Conservation (phyloP, 2,329 filamentous ascomycete species). For the Tetracladium maxilliforme region DNA sequence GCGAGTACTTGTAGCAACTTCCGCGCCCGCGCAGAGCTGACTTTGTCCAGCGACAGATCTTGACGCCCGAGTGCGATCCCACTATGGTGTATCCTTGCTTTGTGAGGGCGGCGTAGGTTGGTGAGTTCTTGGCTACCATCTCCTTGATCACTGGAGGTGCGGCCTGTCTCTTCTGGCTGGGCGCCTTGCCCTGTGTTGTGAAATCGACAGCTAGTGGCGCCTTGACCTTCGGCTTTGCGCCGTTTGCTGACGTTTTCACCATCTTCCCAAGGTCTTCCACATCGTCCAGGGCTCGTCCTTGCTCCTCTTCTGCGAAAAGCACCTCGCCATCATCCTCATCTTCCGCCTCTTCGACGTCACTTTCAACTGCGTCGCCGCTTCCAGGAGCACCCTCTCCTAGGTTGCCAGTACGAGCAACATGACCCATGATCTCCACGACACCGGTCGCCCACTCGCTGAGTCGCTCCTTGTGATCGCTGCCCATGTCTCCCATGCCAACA, state of each 20-base stretch:
- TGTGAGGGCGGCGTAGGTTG: conserved; percentile 76
- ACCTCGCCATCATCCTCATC: conserved; percentile 38
- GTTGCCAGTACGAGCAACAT: conserved; percentile 42
- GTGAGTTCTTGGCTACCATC: conserved; percentile 87
- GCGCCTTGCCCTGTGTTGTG: conserved; percentile 49
- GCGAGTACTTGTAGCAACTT: conserved; percentile 94
- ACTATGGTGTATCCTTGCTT: conserved; percentile 96
- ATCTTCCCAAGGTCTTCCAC: conserved; percentile 70
- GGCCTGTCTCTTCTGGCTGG: conserved; percentile 23
- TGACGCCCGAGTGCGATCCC: conserved; percentile 88
- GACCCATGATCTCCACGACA: conserved; percentile 53
- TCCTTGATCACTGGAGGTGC: conserved; percentile 49
- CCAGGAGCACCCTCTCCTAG: conserved; percentile 55
- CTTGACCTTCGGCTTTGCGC: conserved; percentile 12
- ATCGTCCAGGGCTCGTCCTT: conserved; percentile 45
- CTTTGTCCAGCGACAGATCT: conserved; percentile 98
- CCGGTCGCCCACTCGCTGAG: conserved; percentile 69
- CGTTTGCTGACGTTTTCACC: conserved; percentile 27
- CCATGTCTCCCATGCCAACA: conserved; percentile 76
- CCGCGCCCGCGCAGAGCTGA: conserved; percentile 85
- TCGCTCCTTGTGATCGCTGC: conserved; percentile 50
- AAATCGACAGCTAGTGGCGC: conserved; percentile 70
- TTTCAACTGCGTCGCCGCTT: conserved; percentile 74
- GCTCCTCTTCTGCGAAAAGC: conserved; percentile 30
- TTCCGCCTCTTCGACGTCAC: conserved; percentile 57